A percentile compares a stretch with the other conserved stretches of the same genome.
phyloP scores from a whole-genome alignment of 176 grass and related monocot genomes.

The Juncus effusus region DNA sequence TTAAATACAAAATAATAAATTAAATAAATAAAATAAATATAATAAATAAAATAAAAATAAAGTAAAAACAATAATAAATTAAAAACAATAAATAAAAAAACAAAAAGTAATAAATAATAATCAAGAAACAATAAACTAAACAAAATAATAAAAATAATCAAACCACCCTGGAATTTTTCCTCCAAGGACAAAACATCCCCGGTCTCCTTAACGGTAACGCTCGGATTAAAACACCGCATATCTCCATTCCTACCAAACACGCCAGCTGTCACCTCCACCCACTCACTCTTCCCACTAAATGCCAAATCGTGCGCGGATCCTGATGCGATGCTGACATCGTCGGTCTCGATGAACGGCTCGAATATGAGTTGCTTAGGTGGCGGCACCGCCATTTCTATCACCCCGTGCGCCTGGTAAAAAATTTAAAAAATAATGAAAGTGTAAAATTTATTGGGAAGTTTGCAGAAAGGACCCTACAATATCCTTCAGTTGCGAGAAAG shows the following conservation, averaged over 20 bases:
- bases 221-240: constrained; percentile 83
- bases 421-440: neutral
- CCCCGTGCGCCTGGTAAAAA: constrained; percentile 65
- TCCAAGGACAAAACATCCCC: constrained; percentile 95
- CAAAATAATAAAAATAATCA: too few relatives aligned
- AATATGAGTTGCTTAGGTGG: constrained; percentile 69
- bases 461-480: constrained; percentile 7
- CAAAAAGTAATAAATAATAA: neutral
- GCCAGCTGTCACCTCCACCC: constrained; percentile 87
- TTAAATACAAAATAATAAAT: neutral
- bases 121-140: too few relatives aligned
- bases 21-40: neutral
- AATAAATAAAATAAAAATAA: too few relatives aligned
- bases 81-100: neutral
- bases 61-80: neutral
- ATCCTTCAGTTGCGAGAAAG: neutral
- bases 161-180: constrained; percentile 91
- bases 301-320: constrained; percentile 42
- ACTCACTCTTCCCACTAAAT: constrained; percentile 70
- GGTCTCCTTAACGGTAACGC: constrained; percentile 89
- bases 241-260: constrained; percentile 69
- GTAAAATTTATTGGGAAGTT: constrained; percentile 23
- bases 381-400: constrained; percentile 87
- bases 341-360: constrained; percentile 89
- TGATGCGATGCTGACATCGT: constrained; percentile 75